Evolutionary conservation across 495 filamentous ascomycete genomes (phyloP), one percentile per base, ranked within the genome.

Genomic region (Trichoderma asperelloides): DNA sequence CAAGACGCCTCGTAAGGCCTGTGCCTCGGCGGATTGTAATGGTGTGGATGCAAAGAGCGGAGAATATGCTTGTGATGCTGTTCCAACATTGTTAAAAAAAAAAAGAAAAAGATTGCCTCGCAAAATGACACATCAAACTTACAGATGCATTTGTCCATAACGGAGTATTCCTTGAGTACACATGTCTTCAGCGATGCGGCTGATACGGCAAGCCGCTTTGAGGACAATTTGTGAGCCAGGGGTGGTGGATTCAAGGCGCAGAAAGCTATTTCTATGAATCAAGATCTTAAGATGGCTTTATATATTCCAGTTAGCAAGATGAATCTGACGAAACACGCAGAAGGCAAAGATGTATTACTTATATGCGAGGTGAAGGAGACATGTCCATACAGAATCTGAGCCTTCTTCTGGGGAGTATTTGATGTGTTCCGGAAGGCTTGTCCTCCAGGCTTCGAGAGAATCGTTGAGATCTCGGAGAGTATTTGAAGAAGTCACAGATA

Each of bases 51-150:
- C 80, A 82, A 6, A 82, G 69, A 9, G 80, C 76, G 33, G 78
- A 78, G 66, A 82, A 82, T 18, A 78, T 73, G 70, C 80, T 80
- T 0, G 80, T 81, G 33, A 80, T 82, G 63, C 79, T 82, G 55
- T 1, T 18, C 23, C 9, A 41, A n/a, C 41, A 28, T 21, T 12
- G 13, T 30, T 25, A 45, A 16, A 65, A 16, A 2, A 37, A 65
- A 43, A 41, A 43, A 23, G 27, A 63, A 62, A 33, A 25, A 63
- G 1, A 1, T 49, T 16, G 33, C 6, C 7, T 21, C 15, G 23
- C n/a, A 2, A 0, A 8, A 11, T 18, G 40, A 21, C 18, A 30
- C 5, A 11, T 2, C 21, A 6, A 65, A 72, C 76, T 71, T 70
- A 79, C 79, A 80, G 63, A 66, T 82, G 80, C n/a, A 80, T 69